phyloP scores from a whole-genome alignment of 164 flowering plant genomes.

The Vitis riparia region DNA sequence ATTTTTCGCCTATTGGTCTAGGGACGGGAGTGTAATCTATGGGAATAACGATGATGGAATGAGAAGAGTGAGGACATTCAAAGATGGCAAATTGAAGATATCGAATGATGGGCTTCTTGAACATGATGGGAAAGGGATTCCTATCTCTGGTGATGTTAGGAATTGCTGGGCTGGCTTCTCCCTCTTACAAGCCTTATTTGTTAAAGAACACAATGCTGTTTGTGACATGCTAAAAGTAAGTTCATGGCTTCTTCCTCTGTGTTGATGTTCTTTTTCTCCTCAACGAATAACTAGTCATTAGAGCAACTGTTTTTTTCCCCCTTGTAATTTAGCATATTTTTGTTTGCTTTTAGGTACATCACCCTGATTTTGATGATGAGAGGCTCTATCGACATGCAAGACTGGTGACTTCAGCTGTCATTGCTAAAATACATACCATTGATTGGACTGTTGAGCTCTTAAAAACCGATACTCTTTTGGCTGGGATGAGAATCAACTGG shows the following conservation, averaged over 20 bases:
- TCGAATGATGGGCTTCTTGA: constrained; percentile 42
- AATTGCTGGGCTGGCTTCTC: constrained; percentile 62
- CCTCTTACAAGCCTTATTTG: constrained; percentile 49
- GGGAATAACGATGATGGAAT: constrained; percentile 36
- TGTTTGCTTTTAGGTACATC: constrained; percentile 20
- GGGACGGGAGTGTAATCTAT: constrained; percentile 66
- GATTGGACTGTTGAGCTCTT: constrained; percentile 58
- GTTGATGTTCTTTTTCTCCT: too few relatives aligned
- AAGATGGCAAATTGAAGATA: constrained; percentile 53
- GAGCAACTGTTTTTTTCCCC: too few relatives aligned
- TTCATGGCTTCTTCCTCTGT: not conserved
- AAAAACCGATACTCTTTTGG: constrained; percentile 41
- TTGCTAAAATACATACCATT: constrained; percentile 58
- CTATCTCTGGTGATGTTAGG: constrained; percentile 55
- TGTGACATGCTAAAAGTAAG: constrained; percentile 53
- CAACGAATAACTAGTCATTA: too few relatives aligned
- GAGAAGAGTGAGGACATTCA: constrained; percentile 46
- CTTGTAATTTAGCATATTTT: not conserved
- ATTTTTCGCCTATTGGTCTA: not conserved
- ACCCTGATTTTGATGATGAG: constrained; percentile 46
- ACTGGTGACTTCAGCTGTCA: constrained; percentile 54
- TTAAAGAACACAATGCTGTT: constrained; percentile 49
- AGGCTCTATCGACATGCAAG: constrained; percentile 44
- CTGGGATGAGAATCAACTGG: constrained; percentile 53
- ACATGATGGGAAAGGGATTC: constrained; percentile 44